Percentiles rank a stretch among this genome's conserved stretches.
phyloP scores from a whole-genome alignment of 805 yeast species.

The Saturnispora diversa region DNA sequence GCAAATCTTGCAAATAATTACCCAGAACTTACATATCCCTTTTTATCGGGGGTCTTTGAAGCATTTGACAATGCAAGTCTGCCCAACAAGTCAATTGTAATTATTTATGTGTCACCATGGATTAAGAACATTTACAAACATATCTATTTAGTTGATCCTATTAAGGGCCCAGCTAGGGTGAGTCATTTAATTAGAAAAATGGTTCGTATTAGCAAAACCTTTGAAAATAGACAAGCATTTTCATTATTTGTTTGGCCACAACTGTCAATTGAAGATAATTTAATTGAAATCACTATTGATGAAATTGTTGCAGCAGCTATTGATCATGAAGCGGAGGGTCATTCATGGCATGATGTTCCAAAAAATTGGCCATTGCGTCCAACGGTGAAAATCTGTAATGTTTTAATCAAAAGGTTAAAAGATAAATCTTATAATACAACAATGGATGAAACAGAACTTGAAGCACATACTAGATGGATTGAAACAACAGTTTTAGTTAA shows the following conservation, averaged over 20 bases:
- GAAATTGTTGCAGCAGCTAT: conserved; percentile 68
- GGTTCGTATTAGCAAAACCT: conserved; percentile 47
- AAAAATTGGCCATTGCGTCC: conserved; percentile 59
- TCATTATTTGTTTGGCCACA: conserved; percentile 60
- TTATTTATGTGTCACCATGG: conserved; percentile 66
- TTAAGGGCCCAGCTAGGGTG: conserved; percentile 52
- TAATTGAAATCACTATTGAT: conserved; percentile 53
- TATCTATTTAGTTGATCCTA: conserved; percentile 47
- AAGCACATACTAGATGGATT: conserved; percentile 53
- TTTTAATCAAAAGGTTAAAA: conserved; percentile 50
- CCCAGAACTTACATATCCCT: conserved; percentile 55
- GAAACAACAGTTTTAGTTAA: conserved; percentile 64
- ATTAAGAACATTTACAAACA: conserved; percentile 52
- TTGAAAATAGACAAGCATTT: conserved; percentile 44
- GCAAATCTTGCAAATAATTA: conserved; percentile 45
- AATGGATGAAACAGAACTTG: conserved; percentile 36
- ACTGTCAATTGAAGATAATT: conserved; percentile 51
- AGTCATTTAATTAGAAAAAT: conserved; percentile 55
- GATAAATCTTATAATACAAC: conserved; percentile 43
- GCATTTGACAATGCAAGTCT: conserved; percentile 38
- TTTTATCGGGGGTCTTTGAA: conserved; percentile 41
- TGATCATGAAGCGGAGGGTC: conserved; percentile 70
- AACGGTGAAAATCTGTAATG: conserved; percentile 64
- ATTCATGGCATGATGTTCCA: conserved; percentile 56
- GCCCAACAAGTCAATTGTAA: conserved; percentile 33